A percentile compares a stretch with the other conserved stretches of the same genome.
phyloP scores from a whole-genome alignment of 2,329 filamentous ascomycete species.

The Scedosporium aurantiacum region DNA sequence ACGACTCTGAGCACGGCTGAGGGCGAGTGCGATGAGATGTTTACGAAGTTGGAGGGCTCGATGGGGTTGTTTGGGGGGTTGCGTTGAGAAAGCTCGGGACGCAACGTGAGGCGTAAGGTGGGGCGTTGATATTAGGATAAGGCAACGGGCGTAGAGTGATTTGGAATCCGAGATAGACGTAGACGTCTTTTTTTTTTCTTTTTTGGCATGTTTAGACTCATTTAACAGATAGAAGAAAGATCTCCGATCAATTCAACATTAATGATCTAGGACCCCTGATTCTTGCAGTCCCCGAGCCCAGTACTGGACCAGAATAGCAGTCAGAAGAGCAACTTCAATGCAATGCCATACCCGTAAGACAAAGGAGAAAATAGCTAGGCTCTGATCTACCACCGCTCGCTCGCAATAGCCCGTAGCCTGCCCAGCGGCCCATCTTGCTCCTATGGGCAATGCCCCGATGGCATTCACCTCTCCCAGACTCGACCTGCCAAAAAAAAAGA shows the following conservation, averaged over 20 bases:
- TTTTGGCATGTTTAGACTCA: slow-evolving; percentile 4
- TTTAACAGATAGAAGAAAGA: slow-evolving; percentile 3
- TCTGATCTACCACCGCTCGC: not conserved
- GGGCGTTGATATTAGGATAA: not conserved
- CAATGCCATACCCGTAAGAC: not conserved
- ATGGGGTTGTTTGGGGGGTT: slow-evolving; percentile 33
- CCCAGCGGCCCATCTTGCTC: too few relatives aligned
- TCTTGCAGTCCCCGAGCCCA: not conserved
- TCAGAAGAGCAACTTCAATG: not conserved
- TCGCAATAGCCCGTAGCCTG: not conserved
- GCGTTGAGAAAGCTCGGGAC: not conserved
- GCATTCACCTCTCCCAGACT: too few relatives aligned
- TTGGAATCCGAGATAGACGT: slow-evolving; percentile 19
- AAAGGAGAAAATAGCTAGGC: not conserved
- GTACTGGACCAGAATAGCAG: not conserved
- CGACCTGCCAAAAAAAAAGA: not conserved
- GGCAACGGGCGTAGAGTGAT: not conserved
- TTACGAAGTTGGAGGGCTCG: slow-evolving; percentile 56
- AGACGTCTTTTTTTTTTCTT: not conserved
- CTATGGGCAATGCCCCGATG: too few relatives aligned
- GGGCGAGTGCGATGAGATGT: slow-evolving; percentile 87
- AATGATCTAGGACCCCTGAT: not conserved
- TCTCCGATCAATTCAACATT: slow-evolving; percentile 3
- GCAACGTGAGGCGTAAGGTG: not conserved
- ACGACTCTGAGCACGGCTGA: slow-evolving; percentile 71